A percentile compares a stretch with the other conserved stretches of the same genome.
Conservation (phyloP, 2,329 filamentous ascomycete species). For the Calonectria crousiana region DNA sequence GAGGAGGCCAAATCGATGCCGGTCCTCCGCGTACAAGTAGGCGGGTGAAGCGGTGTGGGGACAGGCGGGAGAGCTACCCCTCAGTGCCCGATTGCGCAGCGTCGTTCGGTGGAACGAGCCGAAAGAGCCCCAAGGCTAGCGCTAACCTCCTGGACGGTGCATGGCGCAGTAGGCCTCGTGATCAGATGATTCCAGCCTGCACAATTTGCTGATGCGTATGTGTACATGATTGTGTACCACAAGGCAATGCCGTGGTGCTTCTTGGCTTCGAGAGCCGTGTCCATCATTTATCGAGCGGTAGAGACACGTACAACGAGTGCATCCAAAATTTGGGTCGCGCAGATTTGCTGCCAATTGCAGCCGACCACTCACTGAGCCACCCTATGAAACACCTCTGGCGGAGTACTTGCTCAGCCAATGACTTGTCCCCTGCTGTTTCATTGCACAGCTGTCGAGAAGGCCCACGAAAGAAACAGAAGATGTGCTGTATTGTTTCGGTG, state of each 20-base stretch:
- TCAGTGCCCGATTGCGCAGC: conserved; percentile 9
- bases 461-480: not conserved
- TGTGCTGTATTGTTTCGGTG: not conserved
- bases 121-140: conserved; percentile 5
- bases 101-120: not conserved
- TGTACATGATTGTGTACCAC: not conserved
- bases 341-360: not conserved
- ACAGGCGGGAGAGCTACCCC: not conserved
- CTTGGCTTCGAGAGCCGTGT: too few relatives aligned
- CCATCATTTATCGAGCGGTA: not conserved
- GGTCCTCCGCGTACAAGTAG: conserved; percentile 1
- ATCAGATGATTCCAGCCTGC: not conserved
- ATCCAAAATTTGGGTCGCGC: not conserved
- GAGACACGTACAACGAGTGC: not conserved
- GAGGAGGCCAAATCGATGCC: not conserved
- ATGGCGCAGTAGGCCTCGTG: not conserved
- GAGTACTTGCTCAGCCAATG: not conserved
- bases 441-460: not conserved
- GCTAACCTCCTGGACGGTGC: not conserved
- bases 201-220: not conserved
- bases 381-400: not conserved
- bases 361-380: not conserved
- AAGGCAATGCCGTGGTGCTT: not conserved
- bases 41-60: conserved; percentile 9
- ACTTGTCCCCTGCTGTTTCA: not conserved